Evolutionary conservation across 2,329 filamentous ascomycete species (phyloP).

Genomic region (Pseudocercospora macadamiae): DNA sequence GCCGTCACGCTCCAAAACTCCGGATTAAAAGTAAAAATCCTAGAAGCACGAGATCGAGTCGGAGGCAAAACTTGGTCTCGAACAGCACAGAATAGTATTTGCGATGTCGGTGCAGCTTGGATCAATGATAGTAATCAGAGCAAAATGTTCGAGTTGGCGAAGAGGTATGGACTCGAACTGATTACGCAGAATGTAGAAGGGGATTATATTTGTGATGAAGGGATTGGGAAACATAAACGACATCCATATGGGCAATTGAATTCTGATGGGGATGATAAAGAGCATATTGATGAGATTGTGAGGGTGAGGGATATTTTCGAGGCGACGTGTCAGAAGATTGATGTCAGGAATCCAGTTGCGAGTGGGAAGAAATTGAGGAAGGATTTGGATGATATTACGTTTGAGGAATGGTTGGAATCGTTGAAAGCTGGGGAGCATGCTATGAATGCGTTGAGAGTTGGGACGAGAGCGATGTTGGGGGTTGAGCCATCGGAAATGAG

Average conservation of each 20-base stretch:
- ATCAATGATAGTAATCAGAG: constrained; percentile 60
- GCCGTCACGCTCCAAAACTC: constrained; percentile 33
- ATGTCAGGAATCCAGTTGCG: constrained; percentile 31
- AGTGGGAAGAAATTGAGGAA: constrained; percentile 29
- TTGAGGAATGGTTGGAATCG: constrained; percentile 44
- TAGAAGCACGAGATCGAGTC: constrained; percentile 41
- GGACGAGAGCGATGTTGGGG: constrained; percentile 56
- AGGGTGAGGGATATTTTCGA: constrained; percentile 44
- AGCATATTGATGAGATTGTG: constrained; percentile 33
- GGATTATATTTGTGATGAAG: constrained; percentile 47
- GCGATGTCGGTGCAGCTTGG: constrained; percentile 63
- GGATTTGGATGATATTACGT: constrained; percentile 43
- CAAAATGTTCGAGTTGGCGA: constrained; percentile 47
- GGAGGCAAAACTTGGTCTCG: constrained; percentile 53
- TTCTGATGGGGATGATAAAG: constrained; percentile 21
- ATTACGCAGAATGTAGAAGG: constrained; percentile 55
- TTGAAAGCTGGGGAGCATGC: constrained; percentile 39
- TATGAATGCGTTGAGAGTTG: constrained; percentile 46
- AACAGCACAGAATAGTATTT: constrained; percentile 36
- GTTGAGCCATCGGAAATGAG: constrained; percentile 54
- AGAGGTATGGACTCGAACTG: constrained; percentile 47
- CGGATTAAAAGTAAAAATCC: constrained; percentile 34
- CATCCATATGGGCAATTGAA: constrained; percentile 41
- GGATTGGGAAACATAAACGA: constrained; percentile 38
- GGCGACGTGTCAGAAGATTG: constrained; percentile 42